Conservation (phyloP, 495 filamentous ascomycete genomes). For the Penicillium riverlandense region DNA sequence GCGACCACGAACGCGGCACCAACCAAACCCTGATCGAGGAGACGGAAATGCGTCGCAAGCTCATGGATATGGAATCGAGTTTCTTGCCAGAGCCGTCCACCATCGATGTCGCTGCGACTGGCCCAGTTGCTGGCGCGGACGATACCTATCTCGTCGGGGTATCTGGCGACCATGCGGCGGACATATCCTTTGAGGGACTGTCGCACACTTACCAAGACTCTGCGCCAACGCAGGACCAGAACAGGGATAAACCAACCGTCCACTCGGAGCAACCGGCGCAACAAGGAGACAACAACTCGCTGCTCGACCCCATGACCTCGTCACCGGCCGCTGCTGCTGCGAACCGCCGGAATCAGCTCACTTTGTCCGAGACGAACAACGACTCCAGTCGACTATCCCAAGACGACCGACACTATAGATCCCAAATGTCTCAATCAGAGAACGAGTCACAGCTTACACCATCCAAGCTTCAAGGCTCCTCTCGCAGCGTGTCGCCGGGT, state of each 20-base stretch:
- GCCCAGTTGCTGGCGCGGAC: slow-evolving; percentile 23
- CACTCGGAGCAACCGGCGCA: slow-evolving; percentile 12
- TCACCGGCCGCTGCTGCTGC: slow-evolving; percentile 62
- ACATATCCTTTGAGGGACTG: slow-evolving; percentile 22
- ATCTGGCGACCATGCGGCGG: slow-evolving; percentile 15
- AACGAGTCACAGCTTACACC: slow-evolving; percentile 27
- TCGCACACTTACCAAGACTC: slow-evolving; percentile 16
- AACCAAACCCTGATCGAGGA: slow-evolving; percentile 53
- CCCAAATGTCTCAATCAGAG: slow-evolving; percentile 11
- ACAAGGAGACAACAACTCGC: slow-evolving; percentile 44
- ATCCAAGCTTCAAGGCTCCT: slow-evolving; percentile 16
- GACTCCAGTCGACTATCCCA: slow-evolving; percentile 17
- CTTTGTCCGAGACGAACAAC: slow-evolving; percentile 7
- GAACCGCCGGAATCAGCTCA: slow-evolving; percentile 35
- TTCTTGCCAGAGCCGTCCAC: slow-evolving; percentile 55
- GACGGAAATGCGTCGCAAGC: slow-evolving; percentile 57
- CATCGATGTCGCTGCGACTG: slow-evolving; percentile 27
- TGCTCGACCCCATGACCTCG: slow-evolving; percentile 54
- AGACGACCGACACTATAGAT: slow-evolving; percentile 20
- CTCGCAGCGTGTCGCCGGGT: slow-evolving; percentile 28
- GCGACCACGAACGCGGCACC: slow-evolving; percentile 29
- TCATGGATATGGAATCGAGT: slow-evolving; percentile 85
- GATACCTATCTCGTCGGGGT: slow-evolving; percentile 39
- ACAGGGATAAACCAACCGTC: neutral
- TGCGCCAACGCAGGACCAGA: neutral